These are phyloP conservation scores for Fusarium nematophilum DNA, from an alignment of 2,329 filamentous ascomycete genomes.

Conservation along the genomic window DNA sequence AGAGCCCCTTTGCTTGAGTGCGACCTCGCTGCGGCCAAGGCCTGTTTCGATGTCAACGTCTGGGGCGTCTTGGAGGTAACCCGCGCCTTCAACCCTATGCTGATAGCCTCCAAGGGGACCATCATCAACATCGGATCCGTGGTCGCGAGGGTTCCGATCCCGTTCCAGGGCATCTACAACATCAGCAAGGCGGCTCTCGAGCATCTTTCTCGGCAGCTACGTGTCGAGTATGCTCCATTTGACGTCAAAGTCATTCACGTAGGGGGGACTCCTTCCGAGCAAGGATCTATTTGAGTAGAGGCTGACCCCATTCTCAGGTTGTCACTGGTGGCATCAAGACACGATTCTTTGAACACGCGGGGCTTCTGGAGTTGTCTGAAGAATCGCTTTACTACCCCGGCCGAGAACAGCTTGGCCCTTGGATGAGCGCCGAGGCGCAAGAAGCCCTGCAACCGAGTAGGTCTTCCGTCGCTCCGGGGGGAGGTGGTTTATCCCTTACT, in stretches of 20 bases:
- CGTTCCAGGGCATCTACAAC: constrained; percentile 54
- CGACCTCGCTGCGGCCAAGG: constrained; percentile 31
- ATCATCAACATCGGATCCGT: constrained; percentile 57
- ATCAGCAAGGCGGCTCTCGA: constrained; percentile 57
- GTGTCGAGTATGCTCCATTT: constrained; percentile 53
- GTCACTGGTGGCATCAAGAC: constrained; percentile 48
- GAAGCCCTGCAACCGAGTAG: constrained; percentile 21
- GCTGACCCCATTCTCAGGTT: constrained; percentile 29
- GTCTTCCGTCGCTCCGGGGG: not conserved
- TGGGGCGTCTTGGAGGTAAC: constrained; percentile 53
- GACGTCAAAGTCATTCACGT: constrained; percentile 49
- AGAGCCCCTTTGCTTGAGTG: constrained; percentile 37
- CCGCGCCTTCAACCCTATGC: constrained; percentile 52
- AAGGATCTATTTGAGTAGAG: not conserved
- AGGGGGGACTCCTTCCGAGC: too few species aligned
- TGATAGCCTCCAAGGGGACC: constrained; percentile 48
- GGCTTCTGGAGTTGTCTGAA: constrained; percentile 54
- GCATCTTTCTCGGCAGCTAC: constrained; percentile 53
- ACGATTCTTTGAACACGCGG: constrained; percentile 51
- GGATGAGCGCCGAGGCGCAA: constrained; percentile 26
- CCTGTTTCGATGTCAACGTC: constrained; percentile 53
- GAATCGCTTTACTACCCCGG: constrained; percentile 34
- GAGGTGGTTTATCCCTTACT: too few species aligned
- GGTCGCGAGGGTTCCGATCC: constrained; percentile 36
- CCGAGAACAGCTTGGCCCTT: constrained; percentile 21